Percentiles rank a stretch among this genome's conserved stretches.
Conservation (phyloP, 495 filamentous ascomycete genomes). For the Aspergillus indologenus region DNA sequence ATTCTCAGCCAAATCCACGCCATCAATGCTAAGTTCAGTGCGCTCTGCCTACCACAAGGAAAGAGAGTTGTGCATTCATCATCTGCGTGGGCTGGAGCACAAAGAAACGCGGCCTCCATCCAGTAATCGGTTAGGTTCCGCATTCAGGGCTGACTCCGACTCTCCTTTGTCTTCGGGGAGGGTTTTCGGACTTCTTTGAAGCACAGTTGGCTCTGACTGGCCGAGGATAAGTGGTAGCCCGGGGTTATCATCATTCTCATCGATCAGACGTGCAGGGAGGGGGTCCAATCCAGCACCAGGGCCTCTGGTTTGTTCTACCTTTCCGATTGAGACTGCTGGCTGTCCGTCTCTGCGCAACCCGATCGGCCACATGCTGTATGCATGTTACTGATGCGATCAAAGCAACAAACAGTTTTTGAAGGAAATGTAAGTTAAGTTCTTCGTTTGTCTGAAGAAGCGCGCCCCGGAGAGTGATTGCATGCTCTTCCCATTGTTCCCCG, state of each 20-base stretch:
- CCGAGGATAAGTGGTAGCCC: neutral
- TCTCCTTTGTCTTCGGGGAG: neutral
- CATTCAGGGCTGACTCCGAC: neutral
- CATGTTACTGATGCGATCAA: slow-evolving; percentile 7
- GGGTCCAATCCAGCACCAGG: neutral
- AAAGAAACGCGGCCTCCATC: neutral
- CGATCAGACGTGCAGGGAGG: slow-evolving; percentile 17
- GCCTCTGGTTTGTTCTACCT: slow-evolving; percentile 1
- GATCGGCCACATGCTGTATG: slow-evolving; percentile 13
- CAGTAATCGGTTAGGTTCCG: neutral
- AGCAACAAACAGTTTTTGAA: neutral
- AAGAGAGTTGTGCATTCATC: neutral
- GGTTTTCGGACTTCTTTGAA: neutral
- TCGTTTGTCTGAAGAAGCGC: neutral
- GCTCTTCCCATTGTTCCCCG: neutral
- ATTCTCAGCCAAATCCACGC: neutral
- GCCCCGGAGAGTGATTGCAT: neutral
- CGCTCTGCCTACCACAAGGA: neutral
- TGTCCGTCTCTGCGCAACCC: slow-evolving; percentile 20
- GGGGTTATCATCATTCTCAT: neutral
- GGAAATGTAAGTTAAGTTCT: neutral
- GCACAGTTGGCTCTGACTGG: neutral
- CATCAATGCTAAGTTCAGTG: neutral
- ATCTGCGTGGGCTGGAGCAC: neutral
- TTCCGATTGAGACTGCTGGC: slow-evolving; percentile 10